These are phyloP conservation scores for Epichloe gansuensis DNA, from an alignment of 2,329 filamentous ascomycete species.

Conservation along the genomic window DNA sequence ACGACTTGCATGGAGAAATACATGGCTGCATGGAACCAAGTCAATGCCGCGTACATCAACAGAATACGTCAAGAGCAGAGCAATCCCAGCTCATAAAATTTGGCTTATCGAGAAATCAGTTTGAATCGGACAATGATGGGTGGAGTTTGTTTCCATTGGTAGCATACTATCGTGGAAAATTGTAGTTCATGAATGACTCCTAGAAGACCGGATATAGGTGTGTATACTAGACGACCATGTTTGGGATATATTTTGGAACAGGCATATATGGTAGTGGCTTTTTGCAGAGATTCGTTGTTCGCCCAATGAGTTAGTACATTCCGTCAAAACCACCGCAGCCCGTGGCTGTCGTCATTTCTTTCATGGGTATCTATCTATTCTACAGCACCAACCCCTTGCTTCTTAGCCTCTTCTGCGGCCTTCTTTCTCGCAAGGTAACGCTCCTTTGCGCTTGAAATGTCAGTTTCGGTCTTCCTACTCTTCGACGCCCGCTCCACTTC, in stretches of 20 bases:
- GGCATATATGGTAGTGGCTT: background rate
- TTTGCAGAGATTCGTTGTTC: background rate
- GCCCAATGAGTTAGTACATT: background rate
- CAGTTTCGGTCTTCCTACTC: slow-evolving; percentile 63
- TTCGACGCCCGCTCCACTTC: slow-evolving; percentile 54
- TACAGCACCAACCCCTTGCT: slow-evolving; percentile 26
- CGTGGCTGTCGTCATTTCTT: background rate
- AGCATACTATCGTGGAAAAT: background rate
- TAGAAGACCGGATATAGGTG: no score
- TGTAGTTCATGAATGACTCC: no score
- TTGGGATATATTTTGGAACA: background rate
- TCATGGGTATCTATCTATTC: slow-evolving; percentile 4
- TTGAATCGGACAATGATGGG: background rate
- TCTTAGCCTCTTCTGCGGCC: slow-evolving; percentile 58
- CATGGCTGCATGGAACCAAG: slow-evolving; percentile 66
- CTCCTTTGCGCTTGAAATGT: slow-evolving; percentile 67
- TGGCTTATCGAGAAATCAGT: background rate
- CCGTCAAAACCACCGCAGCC: background rate
- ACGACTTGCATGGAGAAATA: slow-evolving; percentile 76
- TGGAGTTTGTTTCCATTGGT: background rate
- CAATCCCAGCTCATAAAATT: slow-evolving; percentile 10
- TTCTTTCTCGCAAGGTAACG: slow-evolving; percentile 66
- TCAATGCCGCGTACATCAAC: slow-evolving; percentile 54
- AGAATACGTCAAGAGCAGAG: slow-evolving; percentile 46
- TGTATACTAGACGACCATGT: background rate